A percentile compares a stretch with the other conserved stretches of the same genome.
phyloP scores from a whole-genome alignment of 2,329 filamentous ascomycete genomes.

The Knufia petricola region DNA sequence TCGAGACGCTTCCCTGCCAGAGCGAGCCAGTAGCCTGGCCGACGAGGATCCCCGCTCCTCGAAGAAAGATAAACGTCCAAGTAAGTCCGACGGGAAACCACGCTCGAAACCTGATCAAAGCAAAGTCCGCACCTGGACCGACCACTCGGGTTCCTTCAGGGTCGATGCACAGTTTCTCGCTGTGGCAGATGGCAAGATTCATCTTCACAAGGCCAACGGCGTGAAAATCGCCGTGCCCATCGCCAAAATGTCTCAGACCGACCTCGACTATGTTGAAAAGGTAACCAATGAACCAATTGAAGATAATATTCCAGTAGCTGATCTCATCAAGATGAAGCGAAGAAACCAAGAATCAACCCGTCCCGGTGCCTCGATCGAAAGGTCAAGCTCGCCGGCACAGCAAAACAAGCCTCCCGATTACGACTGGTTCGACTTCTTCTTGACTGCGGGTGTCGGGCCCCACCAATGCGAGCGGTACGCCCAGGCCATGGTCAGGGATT shows the following conservation, averaged over 20 bases:
- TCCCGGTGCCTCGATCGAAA: conserved; percentile 28
- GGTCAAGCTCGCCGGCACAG: conserved; percentile 14
- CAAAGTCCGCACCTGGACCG: conserved; percentile 87
- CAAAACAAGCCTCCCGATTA: conserved; percentile 52
- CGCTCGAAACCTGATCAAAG: conserved; percentile 64
- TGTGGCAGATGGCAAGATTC: conserved; percentile 90
- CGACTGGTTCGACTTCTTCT: conserved; percentile 98
- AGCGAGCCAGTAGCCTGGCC: conserved; percentile 69
- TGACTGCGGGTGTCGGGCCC: conserved; percentile 81
- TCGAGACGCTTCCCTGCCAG: conserved; percentile 68
- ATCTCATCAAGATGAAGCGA: conserved; percentile 52
- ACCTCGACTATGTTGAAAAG: conserved; percentile 88
- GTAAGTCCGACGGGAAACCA: conserved; percentile 57
- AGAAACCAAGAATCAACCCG: conserved; percentile 29
- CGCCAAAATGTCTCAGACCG: conserved; percentile 87
- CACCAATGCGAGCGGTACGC: conserved; percentile 92
- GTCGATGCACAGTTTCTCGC: conserved; percentile 96
- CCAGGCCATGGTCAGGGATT: conserved; percentile 78
- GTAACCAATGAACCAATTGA: conserved; percentile 77
- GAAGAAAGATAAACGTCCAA: conserved; percentile 49
- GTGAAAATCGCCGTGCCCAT: conserved; percentile 97
- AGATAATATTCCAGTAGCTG: conserved; percentile 85
- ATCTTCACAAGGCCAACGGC: conserved; percentile 94
- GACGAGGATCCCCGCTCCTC: conserved; percentile 56
- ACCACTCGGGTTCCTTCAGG: conserved; percentile 89